phyloP scores from a whole-genome alignment of 257 asterid species.

The Rubia yunnanensis region DNA sequence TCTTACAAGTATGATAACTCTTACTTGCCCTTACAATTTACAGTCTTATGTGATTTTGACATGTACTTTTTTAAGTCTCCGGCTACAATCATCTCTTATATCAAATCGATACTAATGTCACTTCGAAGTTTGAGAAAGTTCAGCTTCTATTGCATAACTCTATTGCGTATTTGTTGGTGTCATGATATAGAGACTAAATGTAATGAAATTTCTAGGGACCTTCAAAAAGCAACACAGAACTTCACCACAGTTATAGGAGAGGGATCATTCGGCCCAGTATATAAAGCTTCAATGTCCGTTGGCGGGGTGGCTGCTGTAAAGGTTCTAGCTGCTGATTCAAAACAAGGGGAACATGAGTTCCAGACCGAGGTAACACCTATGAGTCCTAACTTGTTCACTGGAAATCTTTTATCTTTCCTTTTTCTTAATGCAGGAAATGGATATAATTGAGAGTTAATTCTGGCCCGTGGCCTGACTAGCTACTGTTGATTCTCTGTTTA shows the following conservation, averaged over 20 bases:
- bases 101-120: neutral
- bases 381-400: neutral
- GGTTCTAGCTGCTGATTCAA: constrained; percentile 90
- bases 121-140: neutral
- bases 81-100: neutral
- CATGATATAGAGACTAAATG: neutral
- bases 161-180: neutral
- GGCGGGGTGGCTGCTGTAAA: constrained; percentile 91
- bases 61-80: neutral
- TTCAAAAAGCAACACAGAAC: constrained; percentile 82
- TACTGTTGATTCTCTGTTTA: neutral
- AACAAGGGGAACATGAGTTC: constrained; percentile 97
- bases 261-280: constrained; percentile 98
- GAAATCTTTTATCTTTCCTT: neutral
- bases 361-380: constrained; percentile 62
- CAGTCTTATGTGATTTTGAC: neutral
- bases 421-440: neutral
- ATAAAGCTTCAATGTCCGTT: constrained; percentile 74
- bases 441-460: neutral
- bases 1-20: constrained; percentile 61
- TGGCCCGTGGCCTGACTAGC: neutral
- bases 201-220: constrained; percentile 50
- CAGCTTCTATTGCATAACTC: neutral
- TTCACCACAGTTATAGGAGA: constrained; percentile 83
- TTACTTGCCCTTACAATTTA: constrained; percentile 5